These are phyloP conservation scores for Polyporus arcularius DNA, from an alignment of 768 basidiomycete species.

Conservation along the genomic window DNA sequence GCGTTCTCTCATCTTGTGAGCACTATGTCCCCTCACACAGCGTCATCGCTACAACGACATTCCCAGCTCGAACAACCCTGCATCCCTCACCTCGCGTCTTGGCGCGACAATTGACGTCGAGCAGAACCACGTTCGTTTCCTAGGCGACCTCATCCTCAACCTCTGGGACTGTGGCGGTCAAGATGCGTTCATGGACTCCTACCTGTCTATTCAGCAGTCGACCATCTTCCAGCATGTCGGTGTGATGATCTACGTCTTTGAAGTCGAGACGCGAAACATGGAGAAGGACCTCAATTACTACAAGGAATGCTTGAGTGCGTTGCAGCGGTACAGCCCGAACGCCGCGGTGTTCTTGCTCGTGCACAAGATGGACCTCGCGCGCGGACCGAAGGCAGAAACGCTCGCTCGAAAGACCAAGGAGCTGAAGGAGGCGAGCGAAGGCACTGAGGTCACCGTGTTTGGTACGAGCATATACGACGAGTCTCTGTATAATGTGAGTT, in stretches of 20 bases:
- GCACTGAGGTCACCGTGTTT: slow-evolving; percentile 67
- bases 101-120: slow-evolving; percentile 99
- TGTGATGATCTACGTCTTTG: slow-evolving; percentile 98
- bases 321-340: slow-evolving; percentile 76
- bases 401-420: slow-evolving; percentile 78
- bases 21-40: slow-evolving; percentile 15
- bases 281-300: slow-evolving; percentile 89
- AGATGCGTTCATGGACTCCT: slow-evolving; percentile 97
- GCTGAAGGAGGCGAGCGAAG: slow-evolving; percentile 66
- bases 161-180: slow-evolving; percentile 99
- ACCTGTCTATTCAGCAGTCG: slow-evolving; percentile 87
- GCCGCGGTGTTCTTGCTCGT: slow-evolving; percentile 88
- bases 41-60: slow-evolving; percentile 1
- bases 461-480: slow-evolving; percentile 98
- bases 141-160: slow-evolving; percentile 94
- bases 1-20: slow-evolving; percentile 98
- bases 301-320: slow-evolving; percentile 83
- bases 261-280: slow-evolving; percentile 86
- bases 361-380: slow-evolving; percentile 97
- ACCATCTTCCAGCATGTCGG: slow-evolving; percentile 97
- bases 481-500: slow-evolving; percentile 74
- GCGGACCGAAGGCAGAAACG: slow-evolving; percentile 55
- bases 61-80: slow-evolving; percentile 89
- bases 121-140: slow-evolving; percentile 95
- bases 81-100: slow-evolving; percentile 85